Evolutionary conservation across 441 rosid species (phyloP).

Genomic region (Adansonia madagascariensis): DNA sequence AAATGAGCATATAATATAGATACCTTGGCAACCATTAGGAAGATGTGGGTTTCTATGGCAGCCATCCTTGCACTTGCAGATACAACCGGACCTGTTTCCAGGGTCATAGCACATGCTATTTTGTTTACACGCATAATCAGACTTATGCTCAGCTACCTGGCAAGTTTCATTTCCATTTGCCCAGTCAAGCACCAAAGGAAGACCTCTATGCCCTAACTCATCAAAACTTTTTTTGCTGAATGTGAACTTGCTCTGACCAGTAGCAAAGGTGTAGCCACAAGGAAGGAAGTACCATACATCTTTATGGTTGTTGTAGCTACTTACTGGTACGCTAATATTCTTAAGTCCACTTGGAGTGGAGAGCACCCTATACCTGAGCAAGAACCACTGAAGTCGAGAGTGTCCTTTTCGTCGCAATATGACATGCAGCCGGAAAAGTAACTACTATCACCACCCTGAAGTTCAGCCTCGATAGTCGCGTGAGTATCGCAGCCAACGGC

Average conservation of each 20-base stretch:
- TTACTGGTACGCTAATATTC: neutral
- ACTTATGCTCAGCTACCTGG: neutral
- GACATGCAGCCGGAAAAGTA: neutral
- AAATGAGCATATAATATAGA: neutral
- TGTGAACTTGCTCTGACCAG: neutral
- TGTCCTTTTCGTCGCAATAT: neutral
- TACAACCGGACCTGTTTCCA: constrained; percentile 13
- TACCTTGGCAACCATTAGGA: constrained; percentile 9
- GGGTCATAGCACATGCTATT: constrained; percentile 11
- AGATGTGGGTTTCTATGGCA: constrained; percentile 22
- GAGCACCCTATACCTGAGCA: neutral
- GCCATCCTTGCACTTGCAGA: constrained; percentile 24
- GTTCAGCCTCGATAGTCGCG: neutral
- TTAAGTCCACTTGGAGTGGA: neutral
- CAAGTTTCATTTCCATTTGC: neutral
- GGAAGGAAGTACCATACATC: neutral
- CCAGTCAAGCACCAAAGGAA: neutral
- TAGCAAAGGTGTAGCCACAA: neutral
- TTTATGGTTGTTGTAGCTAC: neutral
- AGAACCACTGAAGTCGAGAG: neutral
- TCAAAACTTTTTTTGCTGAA: neutral
- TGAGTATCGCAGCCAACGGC: neutral
- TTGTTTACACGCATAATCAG: neutral
- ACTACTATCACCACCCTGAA: neutral
- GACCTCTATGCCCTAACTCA: neutral